These are phyloP conservation scores for Sphaceloma murrayae DNA, from an alignment of 2,329 filamentous ascomycete species.

Conservation along the genomic window DNA sequence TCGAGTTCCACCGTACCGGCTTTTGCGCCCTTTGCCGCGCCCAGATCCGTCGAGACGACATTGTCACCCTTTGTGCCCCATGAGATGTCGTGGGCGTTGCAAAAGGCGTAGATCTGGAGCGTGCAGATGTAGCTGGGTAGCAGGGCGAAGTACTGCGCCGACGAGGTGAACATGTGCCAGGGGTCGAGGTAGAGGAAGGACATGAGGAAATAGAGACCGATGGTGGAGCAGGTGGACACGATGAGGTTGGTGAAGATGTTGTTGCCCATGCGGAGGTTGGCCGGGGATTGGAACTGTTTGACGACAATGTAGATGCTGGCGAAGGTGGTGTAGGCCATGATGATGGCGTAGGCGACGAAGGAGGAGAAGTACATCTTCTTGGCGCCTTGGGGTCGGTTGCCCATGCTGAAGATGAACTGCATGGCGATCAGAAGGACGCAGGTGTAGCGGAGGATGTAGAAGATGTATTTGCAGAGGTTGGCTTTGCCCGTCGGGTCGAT, in stretches of 20 bases:
- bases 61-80: slow-evolving; percentile 99
- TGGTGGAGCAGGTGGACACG: slow-evolving; percentile 75
- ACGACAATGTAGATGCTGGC: slow-evolving; percentile 82
- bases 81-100: slow-evolving; percentile 96
- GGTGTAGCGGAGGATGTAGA: slow-evolving; percentile 73
- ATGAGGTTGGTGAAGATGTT: slow-evolving; percentile 94
- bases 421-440: slow-evolving; percentile 82
- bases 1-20: slow-evolving; percentile 79
- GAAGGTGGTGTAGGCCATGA: slow-evolving; percentile 95
- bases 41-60: slow-evolving; percentile 82
- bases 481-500: slow-evolving; percentile 83
- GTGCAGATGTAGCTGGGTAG: slow-evolving; percentile 93
- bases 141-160: slow-evolving; percentile 83
- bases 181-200: slow-evolving; percentile 94
- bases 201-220: slow-evolving; percentile 94
- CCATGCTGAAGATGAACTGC: slow-evolving; percentile 93
- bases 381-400: slow-evolving; percentile 90
- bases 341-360: slow-evolving; percentile 82
- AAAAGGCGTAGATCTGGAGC: slow-evolving; percentile 95
- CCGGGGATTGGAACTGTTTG: slow-evolving; percentile 51
- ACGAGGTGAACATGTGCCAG: slow-evolving; percentile 97
- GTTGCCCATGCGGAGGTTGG: slow-evolving; percentile 56
- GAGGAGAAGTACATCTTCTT: slow-evolving; percentile 80
- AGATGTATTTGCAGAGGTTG: slow-evolving; percentile 73
- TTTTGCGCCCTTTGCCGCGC: slow-evolving; percentile 67